Evolutionary conservation across 2,329 filamentous ascomycete species (phyloP).

Genomic region (Cordyceps tenuipes): DNA sequence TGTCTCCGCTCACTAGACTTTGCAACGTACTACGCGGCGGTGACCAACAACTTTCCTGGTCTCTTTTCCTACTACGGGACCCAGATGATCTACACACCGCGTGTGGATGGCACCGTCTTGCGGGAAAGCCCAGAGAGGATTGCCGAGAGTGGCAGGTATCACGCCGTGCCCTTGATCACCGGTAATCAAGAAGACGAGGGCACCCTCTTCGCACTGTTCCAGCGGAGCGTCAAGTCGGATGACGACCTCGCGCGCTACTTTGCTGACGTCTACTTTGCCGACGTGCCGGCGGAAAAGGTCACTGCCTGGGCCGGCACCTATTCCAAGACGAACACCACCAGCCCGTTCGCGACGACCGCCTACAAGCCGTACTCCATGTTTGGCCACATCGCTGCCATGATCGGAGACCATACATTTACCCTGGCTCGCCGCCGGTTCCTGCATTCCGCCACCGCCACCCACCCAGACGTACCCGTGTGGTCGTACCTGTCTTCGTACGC

Average conservation of each 20-base stretch:
- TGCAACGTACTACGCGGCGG: conserved; percentile 51
- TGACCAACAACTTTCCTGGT: conserved; percentile 56
- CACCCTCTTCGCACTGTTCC: conserved; percentile 64
- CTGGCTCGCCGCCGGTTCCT: conserved; percentile 61
- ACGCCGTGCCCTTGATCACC: conserved; percentile 45
- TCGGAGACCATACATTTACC: conserved; percentile 70
- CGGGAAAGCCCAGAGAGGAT: conserved; percentile 55
- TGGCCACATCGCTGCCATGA: conserved; percentile 66
- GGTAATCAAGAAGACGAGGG: conserved; percentile 77
- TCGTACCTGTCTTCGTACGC: conserved; percentile 68
- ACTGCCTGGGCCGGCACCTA: conserved; percentile 54
- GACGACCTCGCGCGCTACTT: conserved; percentile 55
- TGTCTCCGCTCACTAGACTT: conserved; percentile 6
- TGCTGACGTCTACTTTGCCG: conserved; percentile 47
- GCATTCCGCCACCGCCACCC: conserved; percentile 30
- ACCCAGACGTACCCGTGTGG: conserved; percentile 58
- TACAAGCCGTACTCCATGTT: conserved; percentile 70
- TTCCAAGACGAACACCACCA: conserved; percentile 47
- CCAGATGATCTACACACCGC: conserved; percentile 64
- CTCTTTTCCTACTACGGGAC: conserved; percentile 60
- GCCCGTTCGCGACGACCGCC: conserved; percentile 56
- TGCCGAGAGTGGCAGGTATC: conserved; percentile 38
- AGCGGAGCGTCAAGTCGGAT: conserved; percentile 57
- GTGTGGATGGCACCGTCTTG: conserved; percentile 59
- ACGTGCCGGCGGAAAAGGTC: conserved; percentile 43